phyloP scores from a whole-genome alignment of 2,329 filamentous ascomycete species.

The Knufia petricola region DNA sequence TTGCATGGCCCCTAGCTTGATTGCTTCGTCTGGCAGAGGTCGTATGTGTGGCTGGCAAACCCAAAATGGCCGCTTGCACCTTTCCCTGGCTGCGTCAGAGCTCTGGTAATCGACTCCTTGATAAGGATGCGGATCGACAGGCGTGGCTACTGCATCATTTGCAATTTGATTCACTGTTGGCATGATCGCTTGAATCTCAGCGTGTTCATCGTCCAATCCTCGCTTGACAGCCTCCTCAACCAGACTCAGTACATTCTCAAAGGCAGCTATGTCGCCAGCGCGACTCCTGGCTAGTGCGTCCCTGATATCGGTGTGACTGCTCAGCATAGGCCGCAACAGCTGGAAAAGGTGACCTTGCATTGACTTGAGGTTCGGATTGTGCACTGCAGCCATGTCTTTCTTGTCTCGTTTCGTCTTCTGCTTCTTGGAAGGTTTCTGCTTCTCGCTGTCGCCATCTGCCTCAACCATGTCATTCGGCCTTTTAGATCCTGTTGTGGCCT shows the following conservation, averaged over 20 bases:
- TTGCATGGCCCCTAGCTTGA: slow-evolving; percentile 68
- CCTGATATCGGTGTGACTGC: slow-evolving; percentile 69
- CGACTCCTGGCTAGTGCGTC: slow-evolving; percentile 66
- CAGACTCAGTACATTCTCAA: slow-evolving; percentile 64
- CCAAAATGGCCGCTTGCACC: slow-evolving; percentile 79
- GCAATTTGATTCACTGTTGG: slow-evolving; percentile 51
- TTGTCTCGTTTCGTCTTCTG: slow-evolving; percentile 37
- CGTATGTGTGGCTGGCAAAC: slow-evolving; percentile 79
- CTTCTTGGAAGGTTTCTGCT: slow-evolving; percentile 27
- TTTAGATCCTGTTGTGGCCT: neutral
- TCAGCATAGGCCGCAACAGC: slow-evolving; percentile 71
- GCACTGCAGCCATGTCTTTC: slow-evolving; percentile 31
- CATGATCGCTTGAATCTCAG: neutral
- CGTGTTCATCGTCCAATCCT: slow-evolving; percentile 15
- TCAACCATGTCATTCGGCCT: neutral
- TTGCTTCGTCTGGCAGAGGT: slow-evolving; percentile 76
- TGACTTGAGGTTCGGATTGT: slow-evolving; percentile 58
- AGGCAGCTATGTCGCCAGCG: slow-evolving; percentile 62
- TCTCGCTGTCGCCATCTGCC: slow-evolving; percentile 33
- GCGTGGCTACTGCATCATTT: slow-evolving; percentile 33
- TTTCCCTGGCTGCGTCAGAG: slow-evolving; percentile 53
- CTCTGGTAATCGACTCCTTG: slow-evolving; percentile 11
- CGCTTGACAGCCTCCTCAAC: slow-evolving; percentile 64
- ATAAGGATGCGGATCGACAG: neutral
- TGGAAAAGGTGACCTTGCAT: slow-evolving; percentile 94